Evolutionary conservation across 2,329 filamentous ascomycete genomes (phyloP), one percentile per base, ranked within the genome.

Genomic region (Hymenoscyphus fructigenus): DNA sequence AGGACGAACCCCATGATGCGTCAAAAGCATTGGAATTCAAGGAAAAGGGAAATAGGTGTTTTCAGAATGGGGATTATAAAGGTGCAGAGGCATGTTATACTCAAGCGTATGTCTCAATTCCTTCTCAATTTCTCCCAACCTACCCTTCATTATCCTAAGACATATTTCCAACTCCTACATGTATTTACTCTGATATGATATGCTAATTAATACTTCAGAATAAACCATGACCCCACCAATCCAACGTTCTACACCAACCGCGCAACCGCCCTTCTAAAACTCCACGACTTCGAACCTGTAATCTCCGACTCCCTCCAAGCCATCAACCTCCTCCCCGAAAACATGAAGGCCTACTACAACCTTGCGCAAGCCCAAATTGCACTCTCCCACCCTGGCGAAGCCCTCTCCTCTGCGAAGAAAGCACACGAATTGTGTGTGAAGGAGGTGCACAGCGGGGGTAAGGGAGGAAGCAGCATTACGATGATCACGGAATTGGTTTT

Each of bases 181-280:
- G 5, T 32, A 32, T 32, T 32, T 32, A 32, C 29, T 32, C 29
- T 32, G 4, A 32, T 4, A 6, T 32, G 4, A 32, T 32, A 32
- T 32, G 29, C 29, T 32, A 4, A 32, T 7, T 5, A 32, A 47
- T 60, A 57, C 14, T 59, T 1, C 10, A 92, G 89, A 50, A 93
- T 97, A 71, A 87, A 91, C 72, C 87, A 88, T 75, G 91, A 96
- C 77, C 84, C 91, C 3, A 84, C 82, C 63, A 95, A 96, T 75
- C 86, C 90, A 1, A 82, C 90, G 34, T 84, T 97, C 60, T 97
- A 93, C 79, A 94, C 92, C 47, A 98, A 97, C 79, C 91, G 93
- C 62, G 91, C 93, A 60, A 90, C 97, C 79, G 88, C 90, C 3
- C 87, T 93, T 50, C 82, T 95, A 65, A 91, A 90, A 78, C 84